Conservation (phyloP, 2,329 filamentous ascomycete species). For the Aspergillus novofumigatus region DNA sequence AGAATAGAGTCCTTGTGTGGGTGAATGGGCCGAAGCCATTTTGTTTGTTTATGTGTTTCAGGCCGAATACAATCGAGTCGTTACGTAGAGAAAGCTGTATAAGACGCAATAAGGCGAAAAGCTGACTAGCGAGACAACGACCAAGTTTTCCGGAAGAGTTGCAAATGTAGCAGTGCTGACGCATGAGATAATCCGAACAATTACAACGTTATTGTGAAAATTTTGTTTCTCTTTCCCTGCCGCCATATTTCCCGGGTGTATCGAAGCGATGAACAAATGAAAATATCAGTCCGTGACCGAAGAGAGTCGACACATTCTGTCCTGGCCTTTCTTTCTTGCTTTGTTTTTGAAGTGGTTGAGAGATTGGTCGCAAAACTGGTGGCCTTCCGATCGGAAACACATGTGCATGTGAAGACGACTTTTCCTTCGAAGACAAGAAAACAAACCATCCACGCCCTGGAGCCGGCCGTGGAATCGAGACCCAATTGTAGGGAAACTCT, state of each 20-base stretch:
- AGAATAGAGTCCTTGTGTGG: conserved; percentile 11
- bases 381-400: conserved; percentile 33
- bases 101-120: conserved; percentile 37
- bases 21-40: conserved; percentile 13
- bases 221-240: conserved; percentile 37
- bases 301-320: conserved; percentile 31
- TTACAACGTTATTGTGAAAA: conserved; percentile 41
- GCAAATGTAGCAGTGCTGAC: conserved; percentile 38
- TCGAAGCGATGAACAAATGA: conserved; percentile 38
- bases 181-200: conserved; percentile 42
- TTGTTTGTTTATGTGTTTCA: conserved; percentile 18
- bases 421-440: conserved; percentile 26
- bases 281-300: conserved; percentile 35
- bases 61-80: conserved; percentile 41
- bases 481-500: conserved; percentile 25
- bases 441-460: conserved; percentile 34
- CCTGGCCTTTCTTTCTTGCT: conserved; percentile 11
- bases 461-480: conserved; percentile 34
- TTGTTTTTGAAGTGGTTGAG: conserved; percentile 19
- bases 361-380: conserved; percentile 32
- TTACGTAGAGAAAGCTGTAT: conserved; percentile 37
- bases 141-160: conserved; percentile 34
- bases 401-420: conserved; percentile 33
- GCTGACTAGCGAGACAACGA: conserved; percentile 40
- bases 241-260: conserved; percentile 38